Base-by-base conservation (phyloP, 306 rosid genomes). In the Vigna radiata region DNA sequence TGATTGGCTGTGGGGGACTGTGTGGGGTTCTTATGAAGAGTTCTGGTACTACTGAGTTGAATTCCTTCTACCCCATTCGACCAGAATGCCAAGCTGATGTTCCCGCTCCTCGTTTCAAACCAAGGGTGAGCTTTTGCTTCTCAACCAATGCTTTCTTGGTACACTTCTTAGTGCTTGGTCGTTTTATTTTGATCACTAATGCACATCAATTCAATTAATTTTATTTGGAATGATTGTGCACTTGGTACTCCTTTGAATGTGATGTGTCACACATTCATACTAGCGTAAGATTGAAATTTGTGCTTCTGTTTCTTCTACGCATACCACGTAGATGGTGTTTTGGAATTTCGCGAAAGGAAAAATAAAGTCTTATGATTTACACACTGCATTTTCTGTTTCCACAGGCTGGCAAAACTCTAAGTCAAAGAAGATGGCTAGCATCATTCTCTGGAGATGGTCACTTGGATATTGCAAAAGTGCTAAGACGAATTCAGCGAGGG, bases 351-450 rank as follows among this genome's bases (percentile, higher is more conserved):
- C 33, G 36, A 16, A 63, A 15, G 8, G 8, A 1, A 19, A 39
- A 8, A 44, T 16, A 19, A 55, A 61, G n/a, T 43, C 33, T 43
- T 76, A 11, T 21, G 69, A 48, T 77, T 82, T 82, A 71, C 67
- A 19, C 59, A 33, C 16, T 36, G 39, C 67, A 62, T 64, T 37
- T 64, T 84, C 72, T 54, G 71, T 77, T 85, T 79, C 54, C 52
- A 25, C 90, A 94, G 98, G 89, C 94, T 43, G 98, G 98, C 71
- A 94, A 90, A 86, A 94, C 98, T 77, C 90, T 94, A 52, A 91
- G 96, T 81, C 82, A 84, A 80, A 88, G 97, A 83, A 90, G 98
- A 78, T 94, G 97, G 97, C 77, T 88, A 27, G 89, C 95, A 60
- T 89, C 98, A 72, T 94, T 94, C 76, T 72, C 88, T 56, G 76